phyloP scores from a whole-genome alignment of 2,329 filamentous ascomycete genomes.

The Tolypocladium tundrense region DNA sequence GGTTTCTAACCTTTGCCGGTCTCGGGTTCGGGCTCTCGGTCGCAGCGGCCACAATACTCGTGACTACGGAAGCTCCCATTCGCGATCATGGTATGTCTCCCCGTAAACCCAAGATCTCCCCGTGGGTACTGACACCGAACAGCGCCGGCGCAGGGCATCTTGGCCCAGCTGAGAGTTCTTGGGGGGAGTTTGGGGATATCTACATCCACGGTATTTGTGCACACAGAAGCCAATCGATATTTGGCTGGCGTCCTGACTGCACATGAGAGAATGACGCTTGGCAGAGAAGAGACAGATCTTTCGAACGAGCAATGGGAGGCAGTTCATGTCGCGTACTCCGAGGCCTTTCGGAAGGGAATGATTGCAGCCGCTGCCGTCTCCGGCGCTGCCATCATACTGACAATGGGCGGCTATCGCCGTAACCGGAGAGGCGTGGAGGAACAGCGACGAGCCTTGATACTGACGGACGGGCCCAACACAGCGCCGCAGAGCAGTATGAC shows the following conservation, averaged over 20 bases:
- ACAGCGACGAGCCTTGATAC: slow-evolving; percentile 9
- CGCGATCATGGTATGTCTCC: slow-evolving; percentile 32
- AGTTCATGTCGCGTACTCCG: slow-evolving; percentile 28
- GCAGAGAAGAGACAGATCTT: slow-evolving; percentile 11
- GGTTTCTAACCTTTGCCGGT: slow-evolving; percentile 40
- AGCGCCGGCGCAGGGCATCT: slow-evolving; percentile 42
- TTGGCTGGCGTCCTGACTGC: slow-evolving; percentile 17
- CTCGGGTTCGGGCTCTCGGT: slow-evolving; percentile 41
- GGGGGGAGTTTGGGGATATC: slow-evolving; percentile 46
- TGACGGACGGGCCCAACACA: slow-evolving; percentile 4
- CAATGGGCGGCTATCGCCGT: slow-evolving; percentile 28
- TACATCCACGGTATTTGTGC: slow-evolving; percentile 36
- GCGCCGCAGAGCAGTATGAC: neutral
- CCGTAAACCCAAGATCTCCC: neutral
- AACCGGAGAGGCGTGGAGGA: slow-evolving; percentile 7
- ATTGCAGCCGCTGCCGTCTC: slow-evolving; percentile 30
- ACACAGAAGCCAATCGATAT: slow-evolving; percentile 16
- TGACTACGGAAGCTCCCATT: slow-evolving; percentile 28
- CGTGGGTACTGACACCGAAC: neutral
- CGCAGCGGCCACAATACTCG: slow-evolving; percentile 35
- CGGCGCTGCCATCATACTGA: slow-evolving; percentile 27
- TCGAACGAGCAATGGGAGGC: slow-evolving; percentile 16
- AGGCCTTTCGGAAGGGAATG: slow-evolving; percentile 37
- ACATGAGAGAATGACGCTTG: slow-evolving; percentile 16
- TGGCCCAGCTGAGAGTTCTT: slow-evolving; percentile 40